Evolutionary conservation across 2,329 filamentous ascomycete species (phyloP), one percentile per base, ranked within the genome.

Genomic region (Epichloe typhina): DNA sequence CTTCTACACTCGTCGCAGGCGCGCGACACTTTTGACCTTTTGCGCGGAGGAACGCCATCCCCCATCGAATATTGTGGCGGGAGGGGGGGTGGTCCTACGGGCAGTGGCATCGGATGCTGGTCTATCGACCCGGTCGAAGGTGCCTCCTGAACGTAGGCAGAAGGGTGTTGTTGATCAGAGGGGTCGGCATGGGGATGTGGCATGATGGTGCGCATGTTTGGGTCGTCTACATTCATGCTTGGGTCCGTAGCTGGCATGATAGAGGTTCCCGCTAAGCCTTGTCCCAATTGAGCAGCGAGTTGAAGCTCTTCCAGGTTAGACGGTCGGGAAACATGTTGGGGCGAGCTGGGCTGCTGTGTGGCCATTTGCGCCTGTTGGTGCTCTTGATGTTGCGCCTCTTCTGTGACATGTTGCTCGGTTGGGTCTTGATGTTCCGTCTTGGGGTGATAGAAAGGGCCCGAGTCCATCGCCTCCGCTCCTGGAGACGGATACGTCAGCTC

Each of bases 1-100:
- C 88, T 79, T 42, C 89, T 77, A 63, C 88, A 95, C 63, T 94
- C 88, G 62, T 95, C 88, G 60, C 88, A 95, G 2, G 88, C 89
- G 38, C 88, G 78, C 11, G 88, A 94, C 5, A 93, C 88, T 65
- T 95, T 95, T 5, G 84, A 86, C 53, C 88, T 76, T 64, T 93
- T 93, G 55, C 84, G 74, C 0, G 84, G 83, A 13, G 82, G 78
- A 11, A 81, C 80, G 52, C 74, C 74, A 55, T 84, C 82, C 39
- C 74, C 74, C 46, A 71, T 63, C 21, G 68, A 65, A 49, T 70
- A 70, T 40, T 66, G 63, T 2, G 63, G 59, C 51, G 67, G 56
- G 52, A 69, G 60, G 47, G 66, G 60, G 47, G 66, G 61, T 43
- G 66, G 66, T n/a, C 62, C 64, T 23, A 69, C 61, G 8, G 64